Conservation (phyloP, 345 rosid genomes). For the Eucalyptus regnans region DNA sequence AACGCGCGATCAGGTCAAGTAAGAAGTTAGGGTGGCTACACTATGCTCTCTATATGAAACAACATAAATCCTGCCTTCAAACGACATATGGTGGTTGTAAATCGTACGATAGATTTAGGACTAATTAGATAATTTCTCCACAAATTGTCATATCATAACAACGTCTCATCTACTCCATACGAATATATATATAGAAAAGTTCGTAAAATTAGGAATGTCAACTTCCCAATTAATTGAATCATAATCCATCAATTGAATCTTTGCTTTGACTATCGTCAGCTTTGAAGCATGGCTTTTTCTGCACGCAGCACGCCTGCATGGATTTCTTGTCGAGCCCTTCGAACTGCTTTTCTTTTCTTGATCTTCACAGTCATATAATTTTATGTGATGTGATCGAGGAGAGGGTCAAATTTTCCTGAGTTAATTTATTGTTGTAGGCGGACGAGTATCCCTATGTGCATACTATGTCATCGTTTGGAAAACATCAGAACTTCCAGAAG, state of each 20-base stretch:
- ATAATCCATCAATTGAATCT: background rate
- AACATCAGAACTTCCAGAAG: background rate
- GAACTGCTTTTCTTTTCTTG: background rate
- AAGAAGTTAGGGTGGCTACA: too few relatives aligned
- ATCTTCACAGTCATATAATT: background rate
- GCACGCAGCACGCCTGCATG: background rate
- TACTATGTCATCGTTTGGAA: background rate
- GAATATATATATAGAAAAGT: background rate
- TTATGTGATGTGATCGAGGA: background rate
- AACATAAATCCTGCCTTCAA: background rate
- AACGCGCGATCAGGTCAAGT: too few relatives aligned
- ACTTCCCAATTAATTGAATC: background rate
- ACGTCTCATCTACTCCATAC: background rate
- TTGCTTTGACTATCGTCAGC: background rate
- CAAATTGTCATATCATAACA: background rate
- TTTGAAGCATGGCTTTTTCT: background rate
- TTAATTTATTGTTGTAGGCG: background rate
- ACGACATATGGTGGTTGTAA: too few relatives aligned
- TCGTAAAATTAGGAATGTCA: background rate
- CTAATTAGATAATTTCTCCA: background rate
- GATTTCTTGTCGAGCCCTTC: background rate
- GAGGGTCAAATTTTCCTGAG: background rate
- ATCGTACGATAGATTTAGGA: fast-evolving
- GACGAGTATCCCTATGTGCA: background rate
- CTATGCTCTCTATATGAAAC: too few relatives aligned